Percentiles rank a stretch among this genome's conserved stretches.
These are phyloP conservation scores for Xylariaceae sp. DNA, from an alignment of 2,329 filamentous ascomycete species.

Conservation along the genomic window DNA sequence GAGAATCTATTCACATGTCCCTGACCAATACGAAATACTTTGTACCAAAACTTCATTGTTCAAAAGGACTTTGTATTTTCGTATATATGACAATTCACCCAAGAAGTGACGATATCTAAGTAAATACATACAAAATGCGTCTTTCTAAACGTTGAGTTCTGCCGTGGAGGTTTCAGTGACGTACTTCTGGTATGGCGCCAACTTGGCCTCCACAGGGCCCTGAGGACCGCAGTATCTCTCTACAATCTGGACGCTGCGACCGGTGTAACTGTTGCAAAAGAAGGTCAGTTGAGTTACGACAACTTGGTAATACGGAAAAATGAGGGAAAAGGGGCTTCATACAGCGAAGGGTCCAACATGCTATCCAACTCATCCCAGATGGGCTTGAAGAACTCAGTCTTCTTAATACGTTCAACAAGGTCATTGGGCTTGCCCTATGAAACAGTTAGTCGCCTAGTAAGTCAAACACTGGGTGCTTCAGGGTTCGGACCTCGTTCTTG, in stretches of 20 bases:
- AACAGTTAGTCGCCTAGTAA: not conserved
- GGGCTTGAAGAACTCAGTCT: constrained; percentile 67
- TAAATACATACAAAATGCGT: not conserved
- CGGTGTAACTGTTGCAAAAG: constrained; percentile 33
- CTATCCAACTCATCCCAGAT: constrained; percentile 64
- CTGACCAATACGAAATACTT: too few species aligned
- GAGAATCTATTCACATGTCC: too few species aligned
- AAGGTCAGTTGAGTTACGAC: not conserved
- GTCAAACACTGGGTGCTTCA: not conserved
- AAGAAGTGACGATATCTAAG: not conserved
- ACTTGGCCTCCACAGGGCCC: constrained; percentile 36
- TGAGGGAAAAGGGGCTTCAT: constrained; percentile 25
- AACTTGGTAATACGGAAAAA: not conserved
- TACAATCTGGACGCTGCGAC: constrained; percentile 42
- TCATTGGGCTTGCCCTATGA: constrained; percentile 66
- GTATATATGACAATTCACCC: not conserved
- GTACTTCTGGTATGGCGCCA: constrained; percentile 36
- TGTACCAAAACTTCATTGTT: too few species aligned
- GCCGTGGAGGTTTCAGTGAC: constrained; percentile 34
- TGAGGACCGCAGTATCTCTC: constrained; percentile 40
- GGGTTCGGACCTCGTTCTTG: constrained; percentile 37
- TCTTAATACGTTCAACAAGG: constrained; percentile 70
- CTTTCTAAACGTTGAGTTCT: constrained; percentile 35
- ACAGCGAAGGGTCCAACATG: constrained; percentile 57
- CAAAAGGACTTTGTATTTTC: not conserved